Conservation (phyloP, 2,329 filamentous ascomycete genomes). For the Ophiostoma populinum region DNA sequence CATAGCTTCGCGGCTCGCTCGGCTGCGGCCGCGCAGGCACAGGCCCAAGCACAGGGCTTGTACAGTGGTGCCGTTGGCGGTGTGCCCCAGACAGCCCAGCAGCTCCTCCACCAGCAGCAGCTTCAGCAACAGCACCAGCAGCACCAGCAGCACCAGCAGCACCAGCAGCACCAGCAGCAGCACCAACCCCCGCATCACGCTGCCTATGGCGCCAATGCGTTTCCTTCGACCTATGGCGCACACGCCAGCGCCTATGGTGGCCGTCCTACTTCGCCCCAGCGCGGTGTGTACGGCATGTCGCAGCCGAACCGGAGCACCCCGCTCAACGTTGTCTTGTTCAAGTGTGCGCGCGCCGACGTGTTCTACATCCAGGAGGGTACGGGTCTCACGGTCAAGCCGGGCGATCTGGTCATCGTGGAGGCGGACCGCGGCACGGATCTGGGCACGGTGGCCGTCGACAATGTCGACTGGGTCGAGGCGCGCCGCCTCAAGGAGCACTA, state of each 20-base stretch:
- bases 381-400: conserved; percentile 73
- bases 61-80: too few relatives aligned
- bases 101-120: conserved; percentile 2
- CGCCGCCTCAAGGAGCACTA: conserved; percentile 83
- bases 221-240: conserved; percentile 28
- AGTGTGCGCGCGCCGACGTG: conserved; percentile 85
- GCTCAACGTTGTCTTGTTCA: conserved; percentile 87
- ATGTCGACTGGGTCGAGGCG: conserved; percentile 73
- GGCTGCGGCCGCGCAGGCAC: conserved; percentile 3
- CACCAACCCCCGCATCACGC: too few relatives aligned
- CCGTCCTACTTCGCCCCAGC: conserved; percentile 42
- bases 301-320: conserved; percentile 50
- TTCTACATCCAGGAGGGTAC: conserved; percentile 96
- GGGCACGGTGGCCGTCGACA: conserved; percentile 77
- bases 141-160: conserved; percentile 3
- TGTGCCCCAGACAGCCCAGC: too few relatives aligned
- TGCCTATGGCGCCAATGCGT: conserved; percentile 19
- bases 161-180: conserved; percentile 12
- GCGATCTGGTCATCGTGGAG: conserved; percentile 92
- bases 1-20: conserved; percentile 18
- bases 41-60: too few relatives aligned
- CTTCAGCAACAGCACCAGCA: conserved; percentile 1
- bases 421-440: conserved; percentile 92
- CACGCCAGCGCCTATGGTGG: conserved; percentile 27
- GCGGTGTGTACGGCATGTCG: conserved; percentile 41